phyloP scores from a whole-genome alignment of 1,284 basidiomycete species.

The Ustilago vetiveriae region DNA sequence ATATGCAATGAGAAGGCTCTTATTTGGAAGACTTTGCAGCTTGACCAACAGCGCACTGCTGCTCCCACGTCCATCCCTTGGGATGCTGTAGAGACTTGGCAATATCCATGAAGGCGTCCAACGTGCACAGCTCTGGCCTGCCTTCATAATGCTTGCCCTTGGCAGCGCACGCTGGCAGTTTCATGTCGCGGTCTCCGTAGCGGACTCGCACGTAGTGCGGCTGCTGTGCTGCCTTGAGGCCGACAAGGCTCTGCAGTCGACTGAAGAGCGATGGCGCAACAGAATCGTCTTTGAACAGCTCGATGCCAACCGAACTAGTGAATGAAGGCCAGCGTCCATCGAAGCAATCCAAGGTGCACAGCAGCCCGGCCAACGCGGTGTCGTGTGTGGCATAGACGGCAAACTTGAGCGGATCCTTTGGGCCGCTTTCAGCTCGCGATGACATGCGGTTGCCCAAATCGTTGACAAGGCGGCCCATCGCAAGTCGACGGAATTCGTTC shows the following conservation, averaged over 20 bases:
- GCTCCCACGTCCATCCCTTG: conserved; percentile 51
- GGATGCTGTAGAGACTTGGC: conserved; percentile 56
- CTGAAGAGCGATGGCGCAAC: conserved; percentile 23
- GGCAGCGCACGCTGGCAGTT: conserved; percentile 76
- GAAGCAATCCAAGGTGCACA: conserved; percentile 78
- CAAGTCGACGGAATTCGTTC: conserved; percentile 78
- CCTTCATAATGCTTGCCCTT: conserved; percentile 77
- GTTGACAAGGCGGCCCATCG: conserved; percentile 78
- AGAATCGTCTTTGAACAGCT: conserved; percentile 54
- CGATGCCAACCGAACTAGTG: conserved; percentile 53
- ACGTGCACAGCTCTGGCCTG: conserved; percentile 79
- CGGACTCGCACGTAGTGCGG: conserved; percentile 74
- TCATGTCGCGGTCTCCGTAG: conserved; percentile 77
- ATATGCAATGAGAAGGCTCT: neutral
- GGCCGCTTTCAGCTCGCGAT: conserved; percentile 37
- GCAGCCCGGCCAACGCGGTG: conserved; percentile 77
- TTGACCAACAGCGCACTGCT: conserved; percentile 56
- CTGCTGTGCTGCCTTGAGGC: conserved; percentile 21
- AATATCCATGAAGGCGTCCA: conserved; percentile 73
- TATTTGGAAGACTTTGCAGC: conserved; percentile 49
- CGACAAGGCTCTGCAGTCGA: conserved; percentile 14
- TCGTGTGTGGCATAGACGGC: conserved; percentile 73
- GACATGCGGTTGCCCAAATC: conserved; percentile 75
- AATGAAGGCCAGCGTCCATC: conserved; percentile 74
- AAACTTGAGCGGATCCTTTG: conserved; percentile 50